Evolutionary conservation across 2,329 filamentous ascomycete genomes (phyloP).

Genomic region (Colletotrichum magnum): DNA sequence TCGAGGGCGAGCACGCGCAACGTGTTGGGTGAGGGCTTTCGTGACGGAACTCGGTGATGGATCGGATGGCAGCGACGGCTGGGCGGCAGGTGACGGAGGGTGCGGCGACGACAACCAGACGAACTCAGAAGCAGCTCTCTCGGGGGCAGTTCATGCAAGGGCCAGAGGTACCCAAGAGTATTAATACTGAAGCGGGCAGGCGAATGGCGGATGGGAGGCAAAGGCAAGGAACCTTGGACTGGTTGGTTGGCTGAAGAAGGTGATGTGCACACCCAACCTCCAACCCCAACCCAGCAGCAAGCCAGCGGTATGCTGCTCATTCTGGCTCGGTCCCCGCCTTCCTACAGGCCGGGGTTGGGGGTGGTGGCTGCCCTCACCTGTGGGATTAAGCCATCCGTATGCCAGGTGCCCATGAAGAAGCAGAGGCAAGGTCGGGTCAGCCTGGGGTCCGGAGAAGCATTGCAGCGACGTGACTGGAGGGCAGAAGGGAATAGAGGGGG

Average conservation of each 20-base stretch:
- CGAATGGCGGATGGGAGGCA: background rate
- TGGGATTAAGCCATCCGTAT: conserved; percentile 28
- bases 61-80: conserved; percentile 25
- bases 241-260: conserved; percentile 3
- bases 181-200: conserved; percentile 17
- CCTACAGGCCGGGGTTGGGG: conserved; percentile 9
- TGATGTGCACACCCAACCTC: conserved; percentile 19
- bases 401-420: conserved; percentile 7
- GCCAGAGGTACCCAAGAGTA: conserved; percentile 27
- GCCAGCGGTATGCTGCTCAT: conserved; percentile 28
- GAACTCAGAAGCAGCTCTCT: conserved; percentile 25
- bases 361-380: conserved; percentile 1
- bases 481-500: conserved; percentile 8
- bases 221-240: conserved; percentile 7
- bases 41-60: conserved; percentile 1
- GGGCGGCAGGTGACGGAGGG: conserved; percentile 9
- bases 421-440: conserved; percentile 11
- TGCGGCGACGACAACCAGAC: conserved; percentile 26
- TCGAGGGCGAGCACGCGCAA: background rate
- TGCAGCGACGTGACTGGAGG: conserved; percentile 35
- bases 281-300: conserved; percentile 1
- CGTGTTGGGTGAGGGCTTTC: conserved; percentile 12
- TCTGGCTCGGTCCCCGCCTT: conserved; percentile 35
- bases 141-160: conserved; percentile 1
- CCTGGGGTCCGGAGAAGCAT: conserved; percentile 38